Conservation (phyloP, 1,284 basidiomycete species). For the Bondarzewia mesenterica region DNA sequence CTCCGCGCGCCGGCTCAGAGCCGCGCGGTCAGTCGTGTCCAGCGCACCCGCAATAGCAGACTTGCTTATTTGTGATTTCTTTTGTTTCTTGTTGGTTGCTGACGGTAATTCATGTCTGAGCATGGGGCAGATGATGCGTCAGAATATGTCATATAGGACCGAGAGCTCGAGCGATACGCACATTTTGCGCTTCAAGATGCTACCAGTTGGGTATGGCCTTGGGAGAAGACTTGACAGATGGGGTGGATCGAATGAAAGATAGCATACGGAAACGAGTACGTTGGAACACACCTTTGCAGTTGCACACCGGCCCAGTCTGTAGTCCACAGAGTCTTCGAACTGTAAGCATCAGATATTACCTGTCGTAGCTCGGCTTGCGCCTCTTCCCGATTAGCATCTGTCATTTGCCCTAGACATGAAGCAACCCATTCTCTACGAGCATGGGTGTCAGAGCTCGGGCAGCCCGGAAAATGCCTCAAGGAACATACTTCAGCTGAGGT, state of each 20-base stretch:
- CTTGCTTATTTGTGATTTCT: constrained; percentile 47
- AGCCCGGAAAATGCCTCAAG: neutral
- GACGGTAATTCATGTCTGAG: constrained; percentile 31
- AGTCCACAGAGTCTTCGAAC: constrained; percentile 74
- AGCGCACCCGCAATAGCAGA: constrained; percentile 30
- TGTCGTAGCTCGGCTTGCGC: constrained; percentile 77
- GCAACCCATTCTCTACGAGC: constrained; percentile 73
- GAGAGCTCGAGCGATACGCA: constrained; percentile 20
- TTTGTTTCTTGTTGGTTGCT: constrained; percentile 47
- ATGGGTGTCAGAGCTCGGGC: neutral
- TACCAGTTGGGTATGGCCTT: constrained; percentile 44
- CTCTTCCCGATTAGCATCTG: constrained; percentile 63
- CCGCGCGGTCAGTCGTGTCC: constrained; percentile 57
- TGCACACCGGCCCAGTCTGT: constrained; percentile 83
- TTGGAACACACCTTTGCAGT: constrained; percentile 57
- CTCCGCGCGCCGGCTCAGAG: constrained; percentile 62
- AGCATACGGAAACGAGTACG: neutral
- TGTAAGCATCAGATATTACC: constrained; percentile 80
- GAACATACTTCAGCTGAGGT: constrained; percentile 28
- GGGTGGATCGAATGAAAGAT: constrained; percentile 16
- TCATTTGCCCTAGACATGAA: constrained; percentile 75
- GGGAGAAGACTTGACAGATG: constrained; percentile 45
- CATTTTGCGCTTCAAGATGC: constrained; percentile 63
- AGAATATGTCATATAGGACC: neutral
- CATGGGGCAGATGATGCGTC: constrained; percentile 2